Evolutionary conservation across 2,329 filamentous ascomycete genomes (phyloP).

Genomic region (Cylindrodendrum hubeiense): DNA sequence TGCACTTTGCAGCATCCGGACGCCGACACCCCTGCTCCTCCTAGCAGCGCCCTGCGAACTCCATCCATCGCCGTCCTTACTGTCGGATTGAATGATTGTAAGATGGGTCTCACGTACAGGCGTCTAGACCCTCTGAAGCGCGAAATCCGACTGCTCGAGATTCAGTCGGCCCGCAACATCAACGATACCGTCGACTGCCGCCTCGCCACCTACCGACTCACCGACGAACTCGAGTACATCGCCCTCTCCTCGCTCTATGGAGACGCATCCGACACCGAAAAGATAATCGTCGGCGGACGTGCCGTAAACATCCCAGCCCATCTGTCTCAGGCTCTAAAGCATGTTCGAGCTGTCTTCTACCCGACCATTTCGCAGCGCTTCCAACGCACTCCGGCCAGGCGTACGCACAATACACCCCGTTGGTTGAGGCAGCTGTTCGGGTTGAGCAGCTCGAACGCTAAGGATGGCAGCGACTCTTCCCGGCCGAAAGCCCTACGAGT

Average conservation of each 20-base stretch:
- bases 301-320: slow-evolving; percentile 44
- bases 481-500: slow-evolving; percentile 38
- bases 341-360: slow-evolving; percentile 51
- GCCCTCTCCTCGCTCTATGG: slow-evolving; percentile 48
- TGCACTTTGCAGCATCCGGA: too few relatives aligned
- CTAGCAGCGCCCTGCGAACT: not conserved
- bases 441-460: slow-evolving; percentile 1
- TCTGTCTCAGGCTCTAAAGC: slow-evolving; percentile 46
- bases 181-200: slow-evolving; percentile 49
- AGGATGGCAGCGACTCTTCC: slow-evolving; percentile 28
- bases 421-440: slow-evolving; percentile 32
- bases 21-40: too few relatives aligned
- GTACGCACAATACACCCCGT: slow-evolving; percentile 18
- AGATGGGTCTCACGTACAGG: slow-evolving; percentile 24
- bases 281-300: slow-evolving; percentile 45
- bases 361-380: slow-evolving; percentile 37
- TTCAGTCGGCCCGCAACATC: slow-evolving; percentile 44
- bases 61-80: not conserved
- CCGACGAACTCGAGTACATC: slow-evolving; percentile 42
- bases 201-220: slow-evolving; percentile 46
- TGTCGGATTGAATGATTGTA: not conserved
- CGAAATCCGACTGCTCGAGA: slow-evolving; percentile 51
- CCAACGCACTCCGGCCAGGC: slow-evolving; percentile 32
- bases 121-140: slow-evolving; percentile 27
- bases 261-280: slow-evolving; percentile 45